A percentile compares a stretch with the other conserved stretches of the same genome.
Conservation (phyloP, 1,284 basidiomycete genomes). For the Paramarasmius palmivorus region DNA sequence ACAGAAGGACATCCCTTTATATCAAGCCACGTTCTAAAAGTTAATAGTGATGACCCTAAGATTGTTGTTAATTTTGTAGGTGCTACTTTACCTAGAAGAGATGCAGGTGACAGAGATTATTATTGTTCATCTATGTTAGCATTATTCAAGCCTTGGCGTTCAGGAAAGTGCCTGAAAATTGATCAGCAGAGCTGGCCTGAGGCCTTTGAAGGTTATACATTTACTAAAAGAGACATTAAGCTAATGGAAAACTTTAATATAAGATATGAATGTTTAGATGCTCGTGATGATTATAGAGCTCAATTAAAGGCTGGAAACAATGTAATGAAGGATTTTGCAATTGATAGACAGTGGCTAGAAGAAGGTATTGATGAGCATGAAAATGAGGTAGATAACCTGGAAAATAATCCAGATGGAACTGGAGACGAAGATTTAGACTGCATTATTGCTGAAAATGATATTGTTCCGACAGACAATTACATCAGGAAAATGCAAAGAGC, state of each 20-base stretch:
- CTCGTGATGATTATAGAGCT: conserved; percentile 21
- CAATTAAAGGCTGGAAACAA: conserved; percentile 10
- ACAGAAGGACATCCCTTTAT: neutral
- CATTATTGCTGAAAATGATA: neutral
- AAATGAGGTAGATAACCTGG: neutral
- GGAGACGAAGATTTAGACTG: neutral
- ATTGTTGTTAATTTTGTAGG: neutral
- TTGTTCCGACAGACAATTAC: neutral
- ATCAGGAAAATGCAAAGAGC: neutral
- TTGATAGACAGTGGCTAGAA: neutral
- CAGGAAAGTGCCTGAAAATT: conserved; percentile 16
- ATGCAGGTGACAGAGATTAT: conserved; percentile 25
- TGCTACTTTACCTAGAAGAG: conserved; percentile 1
- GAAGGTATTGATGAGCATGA: neutral
- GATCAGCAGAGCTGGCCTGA: conserved; percentile 21
- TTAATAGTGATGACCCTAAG: neutral
- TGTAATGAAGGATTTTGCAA: too few relatives aligned
- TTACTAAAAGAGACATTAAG: conserved; percentile 10
- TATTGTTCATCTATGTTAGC: conserved; percentile 30
- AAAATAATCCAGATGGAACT: neutral
- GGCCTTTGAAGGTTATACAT: conserved; percentile 18
- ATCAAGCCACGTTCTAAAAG: neutral
- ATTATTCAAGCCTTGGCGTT: conserved; percentile 27
- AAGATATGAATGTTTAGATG: conserved; percentile 27
- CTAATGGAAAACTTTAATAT: conserved; percentile 27